Percentiles rank a stretch among this genome's conserved stretches.
phyloP scores from a whole-genome alignment of 179 eudicot genomes.

The Vitellaria paradoxa region DNA sequence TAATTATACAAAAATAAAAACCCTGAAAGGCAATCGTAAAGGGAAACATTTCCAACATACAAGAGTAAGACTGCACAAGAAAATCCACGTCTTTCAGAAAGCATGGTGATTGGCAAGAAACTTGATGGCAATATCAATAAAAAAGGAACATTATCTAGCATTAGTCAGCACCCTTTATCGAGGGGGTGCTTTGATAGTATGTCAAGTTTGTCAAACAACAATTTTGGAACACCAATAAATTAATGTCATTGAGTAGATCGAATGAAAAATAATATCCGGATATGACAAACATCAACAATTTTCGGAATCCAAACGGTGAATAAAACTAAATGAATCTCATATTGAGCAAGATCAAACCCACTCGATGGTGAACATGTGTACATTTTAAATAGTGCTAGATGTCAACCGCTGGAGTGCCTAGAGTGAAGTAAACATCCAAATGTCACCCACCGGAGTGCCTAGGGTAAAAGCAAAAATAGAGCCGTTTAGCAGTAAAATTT shows the following conservation, averaged over 20 bases:
- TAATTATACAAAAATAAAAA: not conserved
- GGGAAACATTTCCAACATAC: not conserved
- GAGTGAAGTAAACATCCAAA: no score
- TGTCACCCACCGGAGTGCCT: no score
- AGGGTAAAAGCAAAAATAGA: no score
- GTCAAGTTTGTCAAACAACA: not conserved
- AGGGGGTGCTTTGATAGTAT: not conserved
- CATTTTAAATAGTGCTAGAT: no score
- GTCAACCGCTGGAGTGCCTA: no score
- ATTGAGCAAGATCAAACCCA: no score
- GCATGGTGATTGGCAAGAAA: not conserved
- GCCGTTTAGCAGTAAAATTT: no score
- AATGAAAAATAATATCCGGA: not conserved
- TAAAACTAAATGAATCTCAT: no score
- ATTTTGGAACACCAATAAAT: not conserved
- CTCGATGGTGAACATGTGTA: no score
- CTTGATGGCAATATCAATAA: not conserved
- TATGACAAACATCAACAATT: no score
- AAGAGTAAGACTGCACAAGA: not conserved
- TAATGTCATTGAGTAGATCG: not conserved
- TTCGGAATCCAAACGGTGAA: no score
- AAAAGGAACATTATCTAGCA: not conserved
- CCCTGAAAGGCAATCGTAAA: no score
- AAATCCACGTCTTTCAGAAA: not conserved
- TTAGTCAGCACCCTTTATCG: not conserved